A percentile compares a stretch with the other conserved stretches of the same genome.
Evolutionary conservation across 176 grass and related monocot genomes (phyloP).

Genomic region (Cenchrus americanus): DNA sequence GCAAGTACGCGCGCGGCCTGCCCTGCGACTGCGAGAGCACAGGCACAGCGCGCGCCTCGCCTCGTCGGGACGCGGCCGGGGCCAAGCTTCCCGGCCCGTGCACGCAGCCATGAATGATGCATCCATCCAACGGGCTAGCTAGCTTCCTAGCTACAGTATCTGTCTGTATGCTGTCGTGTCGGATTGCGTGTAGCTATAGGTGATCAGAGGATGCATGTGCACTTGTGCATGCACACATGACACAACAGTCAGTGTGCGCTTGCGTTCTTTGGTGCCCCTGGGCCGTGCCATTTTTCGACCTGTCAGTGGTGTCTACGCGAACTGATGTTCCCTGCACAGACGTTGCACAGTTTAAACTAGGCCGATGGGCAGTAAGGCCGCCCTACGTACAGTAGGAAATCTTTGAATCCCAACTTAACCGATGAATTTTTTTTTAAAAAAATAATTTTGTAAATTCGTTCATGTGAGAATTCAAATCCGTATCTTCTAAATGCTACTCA

Average conservation of each 20-base stretch:
- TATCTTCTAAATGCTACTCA: too few species aligned
- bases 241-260: not conserved
- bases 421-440: too few species aligned
- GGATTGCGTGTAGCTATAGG: not conserved
- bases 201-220: not conserved
- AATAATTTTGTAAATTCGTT: too few species aligned
- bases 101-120: not conserved
- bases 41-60: not conserved
- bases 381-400: too few species aligned
- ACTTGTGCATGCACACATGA: not conserved
- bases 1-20: not conserved
- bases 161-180: conserved; percentile 10
- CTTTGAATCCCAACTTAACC: too few species aligned
- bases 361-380: too few species aligned
- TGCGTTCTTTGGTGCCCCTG: not conserved
- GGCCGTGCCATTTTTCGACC: not conserved
- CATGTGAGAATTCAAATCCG: too few species aligned
- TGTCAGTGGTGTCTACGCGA: not conserved
- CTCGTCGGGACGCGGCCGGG: not conserved
- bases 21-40: too few species aligned
- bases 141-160: not conserved
- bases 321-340: not conserved
- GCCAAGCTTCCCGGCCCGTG: conserved; percentile 9
- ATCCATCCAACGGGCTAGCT: not conserved
- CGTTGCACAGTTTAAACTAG: too few species aligned